phyloP scores from a whole-genome alignment of 2,329 filamentous ascomycete genomes.

The Arthrobotrys conoides region DNA sequence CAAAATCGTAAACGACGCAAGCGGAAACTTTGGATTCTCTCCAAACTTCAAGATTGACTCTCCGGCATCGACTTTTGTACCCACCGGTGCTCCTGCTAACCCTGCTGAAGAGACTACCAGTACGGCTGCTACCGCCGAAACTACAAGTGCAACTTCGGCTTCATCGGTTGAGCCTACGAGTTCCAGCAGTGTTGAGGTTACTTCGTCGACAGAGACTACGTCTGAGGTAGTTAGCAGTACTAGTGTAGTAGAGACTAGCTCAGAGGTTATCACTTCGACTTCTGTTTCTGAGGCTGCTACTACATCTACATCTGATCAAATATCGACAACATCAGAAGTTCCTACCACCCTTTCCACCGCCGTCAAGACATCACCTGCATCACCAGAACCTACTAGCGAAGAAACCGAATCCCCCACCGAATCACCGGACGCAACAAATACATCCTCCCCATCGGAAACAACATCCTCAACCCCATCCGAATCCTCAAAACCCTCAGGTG shows the following conservation, averaged over 20 bases:
- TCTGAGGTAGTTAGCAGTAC: slow-evolving; percentile 2
- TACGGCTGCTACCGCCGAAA: neutral
- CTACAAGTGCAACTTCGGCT: neutral
- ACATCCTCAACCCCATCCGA: neutral
- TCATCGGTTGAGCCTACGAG: slow-evolving; percentile 2
- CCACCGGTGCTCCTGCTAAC: neutral
- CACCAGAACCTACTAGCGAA: slow-evolving; percentile 1
- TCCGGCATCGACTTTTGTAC: slow-evolving; percentile 41
- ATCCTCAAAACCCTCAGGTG: neutral
- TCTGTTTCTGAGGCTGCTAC: neutral
- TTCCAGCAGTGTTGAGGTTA: neutral
- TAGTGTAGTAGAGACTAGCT: slow-evolving; percentile 2
- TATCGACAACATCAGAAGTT: slow-evolving; percentile 3
- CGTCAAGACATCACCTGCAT: slow-evolving; percentile 9
- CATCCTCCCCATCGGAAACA: slow-evolving; percentile 18
- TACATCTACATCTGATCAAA: neutral
- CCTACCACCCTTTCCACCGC: slow-evolving; percentile 43
- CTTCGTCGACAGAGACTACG: slow-evolving; percentile 10
- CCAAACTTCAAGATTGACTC: slow-evolving; percentile 50
- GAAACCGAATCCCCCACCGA: slow-evolving; percentile 13
- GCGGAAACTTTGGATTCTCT: slow-evolving; percentile 58
- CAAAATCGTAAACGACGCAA: slow-evolving; percentile 53
- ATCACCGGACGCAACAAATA: slow-evolving; percentile 23
- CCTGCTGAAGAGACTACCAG: slow-evolving; percentile 1
- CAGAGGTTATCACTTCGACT: neutral